These are phyloP conservation scores for Triticum turgidum DNA, from an alignment of 176 grass and related monocot genomes.

Conservation along the genomic window DNA sequence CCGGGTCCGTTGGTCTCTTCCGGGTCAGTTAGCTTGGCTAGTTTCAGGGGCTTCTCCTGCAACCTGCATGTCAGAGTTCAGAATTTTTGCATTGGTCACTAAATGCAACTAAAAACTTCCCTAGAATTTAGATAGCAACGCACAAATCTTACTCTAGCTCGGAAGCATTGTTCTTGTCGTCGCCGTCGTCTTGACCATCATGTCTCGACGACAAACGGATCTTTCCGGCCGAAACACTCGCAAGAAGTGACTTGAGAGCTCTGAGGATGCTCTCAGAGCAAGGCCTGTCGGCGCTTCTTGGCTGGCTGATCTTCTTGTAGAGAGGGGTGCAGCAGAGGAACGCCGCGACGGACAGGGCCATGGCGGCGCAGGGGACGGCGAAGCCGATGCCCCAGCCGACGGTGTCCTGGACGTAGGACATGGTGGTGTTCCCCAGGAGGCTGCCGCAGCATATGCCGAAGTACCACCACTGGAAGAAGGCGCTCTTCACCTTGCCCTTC, in stretches of 20 bases:
- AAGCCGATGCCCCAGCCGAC: constrained; percentile 81
- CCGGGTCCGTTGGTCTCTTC: constrained; percentile 26
- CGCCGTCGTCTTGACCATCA: constrained; percentile 26
- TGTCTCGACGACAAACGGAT: constrained; percentile 34
- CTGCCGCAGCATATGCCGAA: constrained; percentile 88
- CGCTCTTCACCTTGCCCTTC: constrained; percentile 59
- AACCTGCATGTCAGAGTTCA: constrained; percentile 36
- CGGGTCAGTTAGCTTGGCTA: neutral
- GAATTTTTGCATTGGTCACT: neutral
- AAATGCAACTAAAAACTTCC: neutral
- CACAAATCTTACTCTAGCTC: constrained; percentile 63
- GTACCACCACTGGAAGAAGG: constrained; percentile 98
- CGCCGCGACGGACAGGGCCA: constrained; percentile 58
- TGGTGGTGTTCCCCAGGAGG: constrained; percentile 77
- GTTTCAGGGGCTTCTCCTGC: constrained; percentile 53
- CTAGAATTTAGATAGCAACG: neutral
- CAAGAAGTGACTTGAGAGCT: constrained; percentile 32
- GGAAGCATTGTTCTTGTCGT: constrained; percentile 14
- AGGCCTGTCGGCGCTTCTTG: neutral
- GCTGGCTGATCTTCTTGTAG: constrained; percentile 48
- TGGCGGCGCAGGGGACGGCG: constrained; percentile 65
- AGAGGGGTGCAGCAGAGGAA: constrained; percentile 61
- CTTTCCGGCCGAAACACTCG: constrained; percentile 10
- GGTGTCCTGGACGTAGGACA: constrained; percentile 87
- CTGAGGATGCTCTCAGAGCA: constrained; percentile 35